Evolutionary conservation across 2,329 filamentous ascomycete species (phyloP), one percentile per base, ranked within the genome.

Genomic region (Trichoderma arundinaceum): DNA sequence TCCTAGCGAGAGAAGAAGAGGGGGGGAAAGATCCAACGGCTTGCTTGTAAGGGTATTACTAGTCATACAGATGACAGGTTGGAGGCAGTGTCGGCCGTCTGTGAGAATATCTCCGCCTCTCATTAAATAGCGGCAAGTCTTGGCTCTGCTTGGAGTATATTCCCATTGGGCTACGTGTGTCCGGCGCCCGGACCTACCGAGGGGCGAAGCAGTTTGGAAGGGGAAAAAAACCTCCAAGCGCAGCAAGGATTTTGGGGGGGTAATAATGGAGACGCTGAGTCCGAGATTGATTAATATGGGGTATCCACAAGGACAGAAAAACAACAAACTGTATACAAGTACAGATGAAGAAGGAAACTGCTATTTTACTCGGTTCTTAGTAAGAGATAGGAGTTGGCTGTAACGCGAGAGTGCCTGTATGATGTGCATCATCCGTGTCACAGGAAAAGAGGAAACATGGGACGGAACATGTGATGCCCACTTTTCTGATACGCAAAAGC

Each of bases 181-280:
- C n/a, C n/a, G 3, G 28, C 10, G n/a, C 56, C 43, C 56, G 56
- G 56, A 38, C 56, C 56, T 48, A 59, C 56, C 56, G 56, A 59
- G 56, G 10, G 54, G 54, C 54, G 54, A 57, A 57, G 54, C 54
- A 57, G 54, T 57, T 57, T 57, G 19, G 19, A 56, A 15, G 9
- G n/a, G n/a, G n/a, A n/a, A n/a, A n/a, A n/a, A n/a, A n/a, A n/a
- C n/a, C 17, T 19, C 15, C 8, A 57, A 13, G 39, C 15, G 22
- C 15, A 56, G 3, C 39, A 57, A n/a, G 54, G 54, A 44, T 57
- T 9, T 9, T 28, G 38, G 9, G 8, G 19, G 17, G 3, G n/a
- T 17, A 3, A 22, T 15, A 28, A 9, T 32, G 22, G 38, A n/a
- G 39, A 17, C 53, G 38, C 39, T 41, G 28, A 58, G 28, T 58